Conservation (phyloP, 441 rosid species). For the Oxalis stricta region DNA sequence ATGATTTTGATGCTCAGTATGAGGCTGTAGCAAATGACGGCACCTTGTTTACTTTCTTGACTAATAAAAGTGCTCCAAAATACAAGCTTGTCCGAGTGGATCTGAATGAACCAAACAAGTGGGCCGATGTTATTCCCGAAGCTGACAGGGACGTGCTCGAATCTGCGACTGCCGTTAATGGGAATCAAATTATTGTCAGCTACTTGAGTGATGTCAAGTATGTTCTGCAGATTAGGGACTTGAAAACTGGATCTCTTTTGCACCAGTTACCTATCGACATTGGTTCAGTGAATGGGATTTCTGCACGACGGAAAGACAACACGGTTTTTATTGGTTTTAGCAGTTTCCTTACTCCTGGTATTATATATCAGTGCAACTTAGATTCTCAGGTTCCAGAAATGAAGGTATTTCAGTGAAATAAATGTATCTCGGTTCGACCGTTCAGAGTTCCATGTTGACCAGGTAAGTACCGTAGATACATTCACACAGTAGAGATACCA, state of each 20-base stretch:
- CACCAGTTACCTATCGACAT: constrained; percentile 69
- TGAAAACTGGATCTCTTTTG: constrained; percentile 60
- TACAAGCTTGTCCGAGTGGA: constrained; percentile 78
- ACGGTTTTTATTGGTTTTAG: constrained; percentile 54
- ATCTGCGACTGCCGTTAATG: constrained; percentile 59
- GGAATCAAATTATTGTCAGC: constrained; percentile 50
- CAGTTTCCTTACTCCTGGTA: constrained; percentile 82
- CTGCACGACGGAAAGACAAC: constrained; percentile 58
- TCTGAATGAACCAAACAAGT: constrained; percentile 55
- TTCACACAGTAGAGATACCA: constrained; percentile 2
- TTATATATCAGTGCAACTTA: constrained; percentile 70
- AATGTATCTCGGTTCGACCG: constrained; percentile 66
- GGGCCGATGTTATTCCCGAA: constrained; percentile 73
- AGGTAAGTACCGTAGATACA: constrained; percentile 29
- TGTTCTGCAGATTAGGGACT: constrained; percentile 70
- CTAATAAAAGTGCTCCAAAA: constrained; percentile 78
- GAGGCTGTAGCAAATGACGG: constrained; percentile 62
- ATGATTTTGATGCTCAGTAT: constrained; percentile 57
- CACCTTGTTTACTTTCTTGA: constrained; percentile 59
- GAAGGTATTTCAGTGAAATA: constrained; percentile 75
- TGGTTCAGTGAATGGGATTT: constrained; percentile 56
- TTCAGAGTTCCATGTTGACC: constrained; percentile 54
- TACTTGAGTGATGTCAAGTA: constrained; percentile 87
- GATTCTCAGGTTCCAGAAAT: constrained; percentile 41
- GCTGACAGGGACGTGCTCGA: constrained; percentile 71